Evolutionary conservation across 352 stramenopile genomes (phyloP).

Genomic region (Phytopythium aichiense): DNA sequence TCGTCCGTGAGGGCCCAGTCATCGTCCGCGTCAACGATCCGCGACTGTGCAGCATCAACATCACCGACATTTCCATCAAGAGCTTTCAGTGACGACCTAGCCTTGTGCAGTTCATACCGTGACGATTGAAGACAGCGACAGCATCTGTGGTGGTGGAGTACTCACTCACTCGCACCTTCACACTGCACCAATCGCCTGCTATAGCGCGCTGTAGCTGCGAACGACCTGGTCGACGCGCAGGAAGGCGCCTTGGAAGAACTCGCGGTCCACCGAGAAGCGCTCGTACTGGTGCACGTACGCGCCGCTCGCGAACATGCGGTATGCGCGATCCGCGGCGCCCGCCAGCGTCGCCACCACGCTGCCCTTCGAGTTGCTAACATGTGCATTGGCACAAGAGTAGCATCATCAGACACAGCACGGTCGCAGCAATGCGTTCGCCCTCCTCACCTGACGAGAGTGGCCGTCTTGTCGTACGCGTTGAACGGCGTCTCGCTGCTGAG

Average conservation of each 20-base stretch:
- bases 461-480: conserved; percentile 67
- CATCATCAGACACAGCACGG: not conserved
- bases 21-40: conserved; percentile 25
- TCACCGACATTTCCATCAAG: conserved; percentile 15
- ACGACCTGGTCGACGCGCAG: conserved; percentile 69
- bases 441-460: conserved; percentile 43
- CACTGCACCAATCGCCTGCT: not conserved
- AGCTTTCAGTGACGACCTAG: conserved; percentile 8
- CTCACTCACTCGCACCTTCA: not conserved
- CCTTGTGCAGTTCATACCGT: not conserved
- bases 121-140: not conserved
- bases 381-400: not conserved
- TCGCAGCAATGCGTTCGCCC: not conserved
- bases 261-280: conserved; percentile 42
- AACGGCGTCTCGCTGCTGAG: conserved; percentile 30
- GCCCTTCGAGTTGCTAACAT: conserved; percentile 55
- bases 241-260: conserved; percentile 64
- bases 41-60: conserved; percentile 13
- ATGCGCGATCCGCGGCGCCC: conserved; percentile 49
- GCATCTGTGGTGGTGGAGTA: not conserved
- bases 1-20: conserved; percentile 16
- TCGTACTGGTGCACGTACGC: conserved; percentile 70
- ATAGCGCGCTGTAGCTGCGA: conserved; percentile 46
- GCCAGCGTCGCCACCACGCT: conserved; percentile 37
- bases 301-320: conserved; percentile 61